Conservation (phyloP, 306 rosid genomes). For the Prunus salicina region DNA sequence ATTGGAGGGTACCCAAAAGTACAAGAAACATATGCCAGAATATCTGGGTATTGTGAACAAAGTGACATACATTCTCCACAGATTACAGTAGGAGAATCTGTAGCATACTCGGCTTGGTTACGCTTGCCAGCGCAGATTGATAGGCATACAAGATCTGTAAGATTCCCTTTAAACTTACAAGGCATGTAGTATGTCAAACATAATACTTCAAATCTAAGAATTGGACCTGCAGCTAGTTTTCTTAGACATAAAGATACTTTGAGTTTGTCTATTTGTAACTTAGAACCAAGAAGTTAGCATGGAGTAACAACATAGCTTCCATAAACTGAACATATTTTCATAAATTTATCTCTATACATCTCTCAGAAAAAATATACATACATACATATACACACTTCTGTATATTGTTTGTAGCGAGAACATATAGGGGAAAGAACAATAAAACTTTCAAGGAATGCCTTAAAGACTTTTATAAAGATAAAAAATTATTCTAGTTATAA, state of each 20-base stretch:
- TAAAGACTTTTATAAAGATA: background rate
- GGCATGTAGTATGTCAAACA: background rate
- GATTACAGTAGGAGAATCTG: slow-evolving; percentile 50
- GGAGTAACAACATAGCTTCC: too few species aligned
- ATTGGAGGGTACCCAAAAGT: slow-evolving; percentile 55
- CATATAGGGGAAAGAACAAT: too few species aligned
- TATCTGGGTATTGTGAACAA: slow-evolving; percentile 62
- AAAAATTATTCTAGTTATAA: background rate
- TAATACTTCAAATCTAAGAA: background rate
- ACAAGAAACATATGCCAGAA: slow-evolving; percentile 51
- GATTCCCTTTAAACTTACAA: background rate
- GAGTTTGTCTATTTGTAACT: too few species aligned
- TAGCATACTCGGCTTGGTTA: slow-evolving; percentile 58
- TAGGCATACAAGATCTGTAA: slow-evolving; percentile 20
- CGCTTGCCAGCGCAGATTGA: slow-evolving; percentile 48
- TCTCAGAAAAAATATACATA: too few species aligned
- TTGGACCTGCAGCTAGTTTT: too few species aligned
- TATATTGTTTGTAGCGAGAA: too few species aligned
- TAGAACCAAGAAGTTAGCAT: too few species aligned
- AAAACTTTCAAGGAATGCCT: too few species aligned
- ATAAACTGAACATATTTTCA: too few species aligned
- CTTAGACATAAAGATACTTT: too few species aligned
- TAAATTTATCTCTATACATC: too few species aligned
- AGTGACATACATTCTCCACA: slow-evolving; percentile 56
- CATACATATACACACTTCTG: too few species aligned